Evolutionary conservation across 495 filamentous ascomycete genomes (phyloP).

Genomic region (Lichenothelia convexa): DNA sequence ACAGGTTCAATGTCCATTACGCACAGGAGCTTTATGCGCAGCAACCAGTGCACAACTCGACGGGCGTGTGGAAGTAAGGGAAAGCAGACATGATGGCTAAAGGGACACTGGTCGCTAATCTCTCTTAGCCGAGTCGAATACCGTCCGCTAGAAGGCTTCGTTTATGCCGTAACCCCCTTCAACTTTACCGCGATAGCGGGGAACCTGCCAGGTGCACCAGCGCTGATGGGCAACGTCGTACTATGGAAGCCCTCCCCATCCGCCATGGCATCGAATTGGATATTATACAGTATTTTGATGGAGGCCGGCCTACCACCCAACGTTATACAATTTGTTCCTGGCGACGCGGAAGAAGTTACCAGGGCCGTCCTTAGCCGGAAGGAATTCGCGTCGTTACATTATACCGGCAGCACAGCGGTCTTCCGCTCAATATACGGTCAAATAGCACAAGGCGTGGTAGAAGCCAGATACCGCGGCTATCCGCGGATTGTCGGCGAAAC

Average conservation of each 20-base stretch:
- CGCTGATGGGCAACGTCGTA: conserved; percentile 27
- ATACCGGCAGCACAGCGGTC: conserved; percentile 24
- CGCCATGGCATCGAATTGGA: conserved; percentile 24
- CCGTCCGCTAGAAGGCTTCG: conserved; percentile 25
- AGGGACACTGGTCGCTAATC: conserved; percentile 1
- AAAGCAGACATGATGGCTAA: conserved; percentile 9
- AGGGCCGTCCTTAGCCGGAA: conserved; percentile 17
- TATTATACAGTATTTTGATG: conserved; percentile 21
- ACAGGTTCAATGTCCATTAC: conserved; percentile 30
- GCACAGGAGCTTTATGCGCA: conserved; percentile 23
- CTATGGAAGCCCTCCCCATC: conserved; percentile 24
- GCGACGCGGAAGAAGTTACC: conserved; percentile 24
- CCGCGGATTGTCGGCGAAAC: conserved; percentile 27
- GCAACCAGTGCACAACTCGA: conserved; percentile 22
- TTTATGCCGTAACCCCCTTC: conserved; percentile 27
- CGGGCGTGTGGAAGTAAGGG: conserved; percentile 27
- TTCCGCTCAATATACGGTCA: conserved; percentile 22
- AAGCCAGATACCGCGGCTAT: conserved; percentile 22
- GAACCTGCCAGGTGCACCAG: conserved; percentile 23
- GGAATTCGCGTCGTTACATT: conserved; percentile 24
- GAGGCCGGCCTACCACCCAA: conserved; percentile 26
- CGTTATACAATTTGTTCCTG: conserved; percentile 26
- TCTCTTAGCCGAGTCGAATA: conserved; percentile 26
- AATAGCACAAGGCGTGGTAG: conserved; percentile 19
- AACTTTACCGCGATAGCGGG: conserved; percentile 27